Evolutionary conservation across 2,329 filamentous ascomycete species (phyloP), one percentile per base, ranked within the genome.

Genomic region (Colletotrichum sublineola): DNA sequence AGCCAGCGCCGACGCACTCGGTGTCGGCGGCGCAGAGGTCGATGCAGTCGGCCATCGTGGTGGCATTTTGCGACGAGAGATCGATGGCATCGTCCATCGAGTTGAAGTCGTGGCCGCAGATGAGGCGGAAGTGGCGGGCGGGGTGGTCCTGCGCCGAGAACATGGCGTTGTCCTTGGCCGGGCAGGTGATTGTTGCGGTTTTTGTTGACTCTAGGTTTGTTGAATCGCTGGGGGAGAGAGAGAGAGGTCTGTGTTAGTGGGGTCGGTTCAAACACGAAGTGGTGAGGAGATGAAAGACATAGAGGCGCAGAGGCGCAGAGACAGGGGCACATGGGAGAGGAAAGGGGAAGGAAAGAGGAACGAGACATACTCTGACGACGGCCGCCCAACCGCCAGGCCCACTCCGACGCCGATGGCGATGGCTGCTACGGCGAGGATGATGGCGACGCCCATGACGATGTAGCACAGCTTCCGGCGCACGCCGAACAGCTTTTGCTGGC

Each of bases 361-460:
- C 7, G 15, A 24, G 24, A 72, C 69, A 18, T 48, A 72, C 69
- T 18, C 58, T 46, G 65, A 58, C 42, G 48, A 44, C 24, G 38
- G 56, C 50, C 57, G 42, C 38, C 70, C 69, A 57, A 76, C 67
- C 5, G 76, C 77, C 56, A 77, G 61, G 9, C 76, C 76, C 11
- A 73, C 75, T 12, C 74, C 76, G 15, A 77, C 67, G 40, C 76
- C 76, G 52, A 77, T 71, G 20, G 75, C 76, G 33, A 77, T 72
- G 42, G 72, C 75, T 1, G 74, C 73, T 36, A 77, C 55, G 40
- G 65, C 63, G n/a, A 77, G 58, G 40, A 77, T 46, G 5, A 72
- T 40, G 7, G 73, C 75, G 24, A 73, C 68, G n/a, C 62, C 70
- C 38, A 77, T 71, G 52, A 75, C 63, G 46, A 77, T 55, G 64